A percentile compares a stretch with the other conserved stretches of the same genome.
Evolutionary conservation across 192 early-diverging fungal species (phyloP).

Genomic region (Coemansia javaensis): DNA sequence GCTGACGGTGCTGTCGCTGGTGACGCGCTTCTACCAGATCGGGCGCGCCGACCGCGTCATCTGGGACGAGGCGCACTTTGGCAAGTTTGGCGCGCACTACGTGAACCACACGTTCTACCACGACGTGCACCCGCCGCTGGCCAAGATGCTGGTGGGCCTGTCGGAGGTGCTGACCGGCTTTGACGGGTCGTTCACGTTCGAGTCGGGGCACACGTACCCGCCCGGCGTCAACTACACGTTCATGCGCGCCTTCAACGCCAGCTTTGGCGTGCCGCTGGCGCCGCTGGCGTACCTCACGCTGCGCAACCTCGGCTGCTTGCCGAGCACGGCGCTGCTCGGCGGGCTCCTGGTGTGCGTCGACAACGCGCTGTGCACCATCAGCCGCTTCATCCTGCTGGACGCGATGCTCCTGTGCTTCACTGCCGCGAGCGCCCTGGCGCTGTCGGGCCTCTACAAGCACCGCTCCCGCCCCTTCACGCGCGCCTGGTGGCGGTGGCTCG

Average conservation of each 20-base stretch:
- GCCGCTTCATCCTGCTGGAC: conserved; percentile 91
- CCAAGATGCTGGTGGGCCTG: conserved; percentile 91
- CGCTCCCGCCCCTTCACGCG: conserved; percentile 71
- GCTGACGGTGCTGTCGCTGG: conserved; percentile 22
- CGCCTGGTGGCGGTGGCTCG: conserved; percentile 87
- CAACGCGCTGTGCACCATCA: conserved; percentile 62
- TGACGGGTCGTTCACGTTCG: conserved; percentile 82
- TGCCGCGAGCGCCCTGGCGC: conserved; percentile 57
- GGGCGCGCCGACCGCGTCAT: conserved; percentile 48
- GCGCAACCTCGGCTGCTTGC: conserved; percentile 64
- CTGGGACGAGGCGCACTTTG: conserved; percentile 69
- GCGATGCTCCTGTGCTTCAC: conserved; percentile 94
- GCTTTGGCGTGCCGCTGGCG: conserved; percentile 82
- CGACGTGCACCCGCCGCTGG: conserved; percentile 97
- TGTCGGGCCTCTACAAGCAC: conserved; percentile 72
- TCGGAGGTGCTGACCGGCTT: conserved; percentile 79
- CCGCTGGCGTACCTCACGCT: conserved; percentile 90
- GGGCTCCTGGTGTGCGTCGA: conserved; percentile 77
- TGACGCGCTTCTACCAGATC: conserved; percentile 34
- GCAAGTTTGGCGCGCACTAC: conserved; percentile 90
- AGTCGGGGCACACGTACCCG: conserved; percentile 75
- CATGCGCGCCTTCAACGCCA: conserved; percentile 86
- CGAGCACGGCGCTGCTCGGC: conserved; percentile 64
- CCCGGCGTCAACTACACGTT: conserved; percentile 72
- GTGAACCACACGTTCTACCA: conserved; percentile 91